Percentiles rank a stretch among this genome's conserved stretches.
phyloP scores from a whole-genome alignment of 73 alveolate species.

The Paramecium tetraurelia region DNA sequence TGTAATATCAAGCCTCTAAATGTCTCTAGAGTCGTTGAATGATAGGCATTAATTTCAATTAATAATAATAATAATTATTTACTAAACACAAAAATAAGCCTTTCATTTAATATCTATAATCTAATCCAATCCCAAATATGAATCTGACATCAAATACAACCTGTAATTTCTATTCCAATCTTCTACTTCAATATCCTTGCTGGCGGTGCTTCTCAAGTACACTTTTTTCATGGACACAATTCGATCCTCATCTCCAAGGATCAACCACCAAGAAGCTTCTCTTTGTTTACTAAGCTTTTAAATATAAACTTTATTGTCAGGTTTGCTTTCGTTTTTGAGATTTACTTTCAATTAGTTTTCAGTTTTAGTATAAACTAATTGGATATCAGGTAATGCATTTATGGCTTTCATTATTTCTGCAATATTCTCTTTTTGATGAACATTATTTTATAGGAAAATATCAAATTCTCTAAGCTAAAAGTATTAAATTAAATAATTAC shows the following conservation, averaged over 20 bases:
- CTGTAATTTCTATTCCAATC: slow-evolving; percentile 17
- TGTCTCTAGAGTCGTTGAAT: neutral
- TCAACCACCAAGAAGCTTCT: slow-evolving; percentile 64
- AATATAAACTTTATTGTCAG: neutral
- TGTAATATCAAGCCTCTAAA: neutral
- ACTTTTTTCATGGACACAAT: slow-evolving; percentile 31
- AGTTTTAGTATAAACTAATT: neutral
- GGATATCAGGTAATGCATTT: slow-evolving; percentile 36
- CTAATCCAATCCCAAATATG: slow-evolving; percentile 51
- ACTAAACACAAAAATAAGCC: neutral
- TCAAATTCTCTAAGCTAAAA: slow-evolving; percentile 15
- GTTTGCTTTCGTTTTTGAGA: neutral
- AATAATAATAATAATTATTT: neutral
- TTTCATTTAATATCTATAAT: neutral
- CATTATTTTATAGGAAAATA: neutral
- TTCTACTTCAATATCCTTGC: neutral
- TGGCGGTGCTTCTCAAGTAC: neutral
- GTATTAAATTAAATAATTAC: neutral
- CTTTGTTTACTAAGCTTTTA: neutral
- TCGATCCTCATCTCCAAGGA: slow-evolving; percentile 33
- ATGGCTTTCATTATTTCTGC: slow-evolving; percentile 35
- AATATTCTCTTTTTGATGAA: neutral
- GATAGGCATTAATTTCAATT: too few species aligned
- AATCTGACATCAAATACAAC: slow-evolving; percentile 45
- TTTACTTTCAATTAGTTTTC: neutral